Percentiles rank a stretch among this genome's conserved stretches.
These are phyloP conservation scores for Microcera coccophila DNA, from an alignment of 2,329 filamentous ascomycete genomes.

Conservation along the genomic window DNA sequence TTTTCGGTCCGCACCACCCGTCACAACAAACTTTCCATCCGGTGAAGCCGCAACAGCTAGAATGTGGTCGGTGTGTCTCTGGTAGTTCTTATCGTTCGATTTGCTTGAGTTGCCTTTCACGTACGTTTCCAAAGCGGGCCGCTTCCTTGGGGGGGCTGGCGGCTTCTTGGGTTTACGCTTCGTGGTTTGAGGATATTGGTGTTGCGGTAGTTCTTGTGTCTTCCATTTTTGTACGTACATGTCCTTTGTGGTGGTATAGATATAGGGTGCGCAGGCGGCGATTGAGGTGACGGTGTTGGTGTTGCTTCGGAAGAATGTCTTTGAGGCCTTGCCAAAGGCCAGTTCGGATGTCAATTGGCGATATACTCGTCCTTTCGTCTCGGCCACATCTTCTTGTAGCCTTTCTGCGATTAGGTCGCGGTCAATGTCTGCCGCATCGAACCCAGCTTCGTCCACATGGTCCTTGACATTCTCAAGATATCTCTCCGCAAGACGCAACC, in stretches of 20 bases:
- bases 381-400: conserved; percentile 86
- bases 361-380: conserved; percentile 87
- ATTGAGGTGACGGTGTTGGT: conserved; percentile 75
- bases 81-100: conserved; percentile 60
- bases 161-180: conserved; percentile 56
- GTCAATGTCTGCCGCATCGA: conserved; percentile 92
- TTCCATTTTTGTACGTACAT: conserved; percentile 84
- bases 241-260: conserved; percentile 88
- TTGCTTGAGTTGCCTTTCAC: conserved; percentile 59
- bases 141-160: conserved; percentile 55
- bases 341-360: conserved; percentile 71
- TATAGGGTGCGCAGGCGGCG: conserved; percentile 72
- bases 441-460: conserved; percentile 76
- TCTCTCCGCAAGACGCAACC: conserved; percentile 81
- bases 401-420: conserved; percentile 86
- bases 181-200: conserved; percentile 58
- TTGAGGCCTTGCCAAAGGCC: conserved; percentile 62
- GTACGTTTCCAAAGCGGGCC: conserved; percentile 60
- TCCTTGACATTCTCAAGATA: conserved; percentile 88
- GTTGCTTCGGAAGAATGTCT: conserved; percentile 74
- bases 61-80: conserved; percentile 77
- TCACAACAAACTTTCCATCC: conserved; percentile 86
- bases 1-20: conserved; percentile 78
- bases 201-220: conserved; percentile 61
- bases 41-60: conserved; percentile 81